Base-by-base conservation (phyloP, 495 filamentous ascomycete genomes). In the Penicillium argentinense region DNA sequence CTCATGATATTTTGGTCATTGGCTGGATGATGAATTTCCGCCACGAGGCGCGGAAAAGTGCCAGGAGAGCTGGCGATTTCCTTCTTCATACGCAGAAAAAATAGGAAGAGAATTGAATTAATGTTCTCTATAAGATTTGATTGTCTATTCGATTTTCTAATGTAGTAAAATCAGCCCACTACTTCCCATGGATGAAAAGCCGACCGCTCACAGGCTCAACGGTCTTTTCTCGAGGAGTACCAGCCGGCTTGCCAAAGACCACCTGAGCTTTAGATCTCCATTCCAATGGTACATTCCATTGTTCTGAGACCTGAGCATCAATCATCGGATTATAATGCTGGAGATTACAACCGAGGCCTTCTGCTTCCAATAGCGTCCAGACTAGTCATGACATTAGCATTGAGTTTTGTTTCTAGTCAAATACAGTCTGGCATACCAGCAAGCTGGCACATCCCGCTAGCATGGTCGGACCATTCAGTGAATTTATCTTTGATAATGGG, bases 301-400 rank as follows among this genome's bases (percentile, higher is more conserved):
- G 56, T 45, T 69, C 63, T 22, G 63, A 56, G 9, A 82, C 79
- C 65, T 76, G 76, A 32, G 58, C 68, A 65, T 86, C 82, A 41
- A 87, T 64, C 38, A 86, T 56, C 1, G 84, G 64, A 17, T 37
- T 85, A 72, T 88, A 87, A 64, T 88, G 86, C 72, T 90, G 86
- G 4, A 90, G 73, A 69, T 82, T 88, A 60, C 76, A 79, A 33
- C 85, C 86, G 25, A 88, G 69, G 25, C 86, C 86, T 67, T 88
- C 84, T 47, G 75, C 71, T 65, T 85, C 80, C 27, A 90, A 72
- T 0, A 80, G 77, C 1, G 77, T 81, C 86, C 85, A 90, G 34
- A 83, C 60, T 52, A 46, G 7, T 27, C 25, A 9, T 30, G 14
- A 21, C 13, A 17, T 53, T 25, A 47, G 23, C 9, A 5, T 25